Percentiles rank a stretch among this genome's conserved stretches.
These are phyloP conservation scores for Panicum hallii DNA, from an alignment of 202 grass and related monocot species.

Conservation along the genomic window DNA sequence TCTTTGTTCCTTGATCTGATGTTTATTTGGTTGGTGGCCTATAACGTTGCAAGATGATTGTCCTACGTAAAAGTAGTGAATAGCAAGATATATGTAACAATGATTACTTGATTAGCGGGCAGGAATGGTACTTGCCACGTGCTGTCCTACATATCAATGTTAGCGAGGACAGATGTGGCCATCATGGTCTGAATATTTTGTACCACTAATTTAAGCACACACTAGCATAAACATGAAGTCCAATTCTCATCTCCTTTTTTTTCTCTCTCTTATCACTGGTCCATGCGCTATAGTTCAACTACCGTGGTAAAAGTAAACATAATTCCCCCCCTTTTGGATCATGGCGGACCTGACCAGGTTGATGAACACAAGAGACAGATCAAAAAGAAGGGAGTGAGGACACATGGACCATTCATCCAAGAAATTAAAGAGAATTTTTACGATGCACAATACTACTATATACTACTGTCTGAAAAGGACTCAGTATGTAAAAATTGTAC, in stretches of 20 bases:
- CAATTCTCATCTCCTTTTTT: not conserved
- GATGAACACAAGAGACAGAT: slow-evolving; percentile 10
- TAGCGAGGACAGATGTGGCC: slow-evolving; percentile 15
- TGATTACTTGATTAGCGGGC: slow-evolving; percentile 11
- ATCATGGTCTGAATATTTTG: slow-evolving; percentile 29
- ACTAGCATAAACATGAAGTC: not conserved
- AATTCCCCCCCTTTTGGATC: not conserved
- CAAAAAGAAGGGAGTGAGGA: not conserved
- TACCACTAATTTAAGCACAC: not conserved
- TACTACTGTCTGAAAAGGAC: no score
- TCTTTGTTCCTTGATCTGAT: not conserved
- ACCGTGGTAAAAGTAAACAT: not conserved
- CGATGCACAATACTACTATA: no score
- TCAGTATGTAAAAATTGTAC: no score
- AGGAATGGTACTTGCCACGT: slow-evolving; percentile 4
- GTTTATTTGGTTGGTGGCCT: slow-evolving; percentile 19
- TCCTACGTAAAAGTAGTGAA: slow-evolving; percentile 1
- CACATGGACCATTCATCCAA: slow-evolving; percentile 10
- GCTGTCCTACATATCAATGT: slow-evolving; percentile 15
- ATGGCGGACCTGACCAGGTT: not conserved
- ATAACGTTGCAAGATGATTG: not conserved
- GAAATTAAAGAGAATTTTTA: no score
- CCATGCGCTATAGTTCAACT: not conserved
- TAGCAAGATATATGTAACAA: not conserved
- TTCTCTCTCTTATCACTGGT: not conserved